Evolutionary conservation across 257 asterid genomes (phyloP).

Genomic region (Fraxinus excelsior): DNA sequence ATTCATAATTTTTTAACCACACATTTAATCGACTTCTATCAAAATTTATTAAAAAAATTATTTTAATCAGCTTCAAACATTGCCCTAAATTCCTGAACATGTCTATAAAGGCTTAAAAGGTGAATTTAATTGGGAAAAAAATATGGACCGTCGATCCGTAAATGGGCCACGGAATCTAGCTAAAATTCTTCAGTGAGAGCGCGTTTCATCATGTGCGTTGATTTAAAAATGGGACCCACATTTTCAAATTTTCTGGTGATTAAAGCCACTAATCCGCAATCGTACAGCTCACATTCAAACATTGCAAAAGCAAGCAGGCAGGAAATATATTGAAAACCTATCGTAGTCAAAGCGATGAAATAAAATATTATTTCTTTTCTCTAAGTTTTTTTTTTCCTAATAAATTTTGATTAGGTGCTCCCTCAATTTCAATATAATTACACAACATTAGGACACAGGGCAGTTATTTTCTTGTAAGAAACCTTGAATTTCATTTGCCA

Average conservation of each 20-base stretch:
- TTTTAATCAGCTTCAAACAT: no score
- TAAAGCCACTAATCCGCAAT: conserved; percentile 57
- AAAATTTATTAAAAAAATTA: no score
- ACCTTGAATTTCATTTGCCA: no score
- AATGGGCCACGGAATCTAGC: conserved; percentile 36
- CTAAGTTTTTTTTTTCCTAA: not conserved
- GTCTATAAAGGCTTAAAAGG: no score
- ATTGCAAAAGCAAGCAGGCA: conserved; percentile 17
- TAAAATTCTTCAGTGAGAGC: conserved; percentile 21
- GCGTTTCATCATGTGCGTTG: conserved; percentile 19
- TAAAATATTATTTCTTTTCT: not conserved
- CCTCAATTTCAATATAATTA: not conserved
- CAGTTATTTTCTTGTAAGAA: not conserved
- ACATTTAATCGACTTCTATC: no score
- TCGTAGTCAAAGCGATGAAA: not conserved
- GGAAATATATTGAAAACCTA: not conserved
- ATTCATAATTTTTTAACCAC: no score
- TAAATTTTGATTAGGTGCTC: not conserved
- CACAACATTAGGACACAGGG: not conserved
- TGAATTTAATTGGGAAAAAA: not conserved
- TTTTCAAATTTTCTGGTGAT: conserved; percentile 20
- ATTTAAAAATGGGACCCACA: conserved; percentile 23
- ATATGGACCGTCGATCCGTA: not conserved
- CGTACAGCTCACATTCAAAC: conserved; percentile 52
- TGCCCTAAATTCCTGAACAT: not conserved